These are phyloP conservation scores for Phytopythium oedochilum DNA, from an alignment of 352 stramenopile genomes.

Conservation along the genomic window DNA sequence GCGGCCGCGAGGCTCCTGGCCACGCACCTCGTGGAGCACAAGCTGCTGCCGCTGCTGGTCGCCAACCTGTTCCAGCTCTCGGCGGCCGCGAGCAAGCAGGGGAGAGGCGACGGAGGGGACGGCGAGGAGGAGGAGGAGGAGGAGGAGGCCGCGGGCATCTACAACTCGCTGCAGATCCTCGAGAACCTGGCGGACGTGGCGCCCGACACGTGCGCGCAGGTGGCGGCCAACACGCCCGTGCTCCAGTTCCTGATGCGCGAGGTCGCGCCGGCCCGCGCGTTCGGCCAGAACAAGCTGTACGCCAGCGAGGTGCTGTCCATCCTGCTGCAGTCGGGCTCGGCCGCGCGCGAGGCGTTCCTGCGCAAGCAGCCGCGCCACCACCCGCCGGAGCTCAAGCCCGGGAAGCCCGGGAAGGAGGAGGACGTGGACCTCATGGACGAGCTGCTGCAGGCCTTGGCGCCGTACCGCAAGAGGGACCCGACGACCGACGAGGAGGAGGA, in stretches of 20 bases:
- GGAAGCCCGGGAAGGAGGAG: slow-evolving; percentile 7
- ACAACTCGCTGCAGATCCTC: slow-evolving; percentile 79
- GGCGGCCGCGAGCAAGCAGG: slow-evolving; percentile 1
- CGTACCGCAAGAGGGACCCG: slow-evolving; percentile 87
- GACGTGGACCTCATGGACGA: slow-evolving; percentile 86
- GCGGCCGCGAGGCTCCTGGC: slow-evolving; percentile 39
- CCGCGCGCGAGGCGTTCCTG: slow-evolving; percentile 39
- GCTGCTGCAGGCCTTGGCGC: slow-evolving; percentile 85
- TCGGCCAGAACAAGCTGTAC: slow-evolving; percentile 82
- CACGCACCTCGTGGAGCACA: slow-evolving; percentile 52
- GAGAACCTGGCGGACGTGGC: slow-evolving; percentile 71
- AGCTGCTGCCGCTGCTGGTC: slow-evolving; percentile 47
- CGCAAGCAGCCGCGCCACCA: slow-evolving; percentile 7
- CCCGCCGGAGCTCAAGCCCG: not conserved
- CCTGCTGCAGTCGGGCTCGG: slow-evolving; percentile 58
- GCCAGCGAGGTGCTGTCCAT: slow-evolving; percentile 84
- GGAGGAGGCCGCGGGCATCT: slow-evolving; percentile 36
- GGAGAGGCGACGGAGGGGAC: slow-evolving; percentile 6
- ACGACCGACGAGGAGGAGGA: slow-evolving; percentile 84
- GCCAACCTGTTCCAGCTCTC: slow-evolving; percentile 39
- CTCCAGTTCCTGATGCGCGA: slow-evolving; percentile 57
- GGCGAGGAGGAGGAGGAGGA: slow-evolving; percentile 58
- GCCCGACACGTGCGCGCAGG: slow-evolving; percentile 35
- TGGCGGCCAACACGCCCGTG: slow-evolving; percentile 43
- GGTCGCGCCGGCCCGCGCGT: slow-evolving; percentile 25